Evolutionary conservation across 352 stramenopile genomes (phyloP).

Genomic region (Phytophthora quininea): DNA sequence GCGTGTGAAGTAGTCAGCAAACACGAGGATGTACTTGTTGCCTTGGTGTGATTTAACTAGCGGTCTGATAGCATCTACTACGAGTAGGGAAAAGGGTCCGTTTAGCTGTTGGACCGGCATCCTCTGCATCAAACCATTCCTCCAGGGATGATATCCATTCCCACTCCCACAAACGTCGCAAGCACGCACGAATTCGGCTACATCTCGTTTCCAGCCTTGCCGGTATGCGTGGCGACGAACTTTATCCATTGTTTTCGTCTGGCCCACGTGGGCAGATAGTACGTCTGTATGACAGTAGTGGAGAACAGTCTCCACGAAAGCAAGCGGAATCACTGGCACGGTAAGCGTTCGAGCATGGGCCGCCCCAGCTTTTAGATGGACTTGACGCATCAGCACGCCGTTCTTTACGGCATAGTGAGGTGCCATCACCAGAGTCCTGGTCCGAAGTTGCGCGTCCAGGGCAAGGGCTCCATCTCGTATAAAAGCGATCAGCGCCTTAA

Average conservation of each 20-base stretch:
- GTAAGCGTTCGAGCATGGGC: neutral
- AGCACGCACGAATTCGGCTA: neutral
- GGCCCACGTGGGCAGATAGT: neutral
- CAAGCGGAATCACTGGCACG: neutral
- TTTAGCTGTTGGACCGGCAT: neutral
- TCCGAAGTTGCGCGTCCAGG: neutral
- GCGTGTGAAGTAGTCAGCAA: neutral
- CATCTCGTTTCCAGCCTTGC: neutral
- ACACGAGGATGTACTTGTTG: neutral
- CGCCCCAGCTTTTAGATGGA: neutral
- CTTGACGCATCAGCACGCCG: neutral
- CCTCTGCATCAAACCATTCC: neutral
- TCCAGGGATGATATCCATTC: neutral
- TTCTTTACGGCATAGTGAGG: slow-evolving; percentile 1
- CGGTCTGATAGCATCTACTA: neutral
- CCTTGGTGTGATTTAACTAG: neutral
- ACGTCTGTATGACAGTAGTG: neutral
- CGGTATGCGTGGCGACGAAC: neutral
- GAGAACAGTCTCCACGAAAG: neutral
- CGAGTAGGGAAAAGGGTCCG: neutral
- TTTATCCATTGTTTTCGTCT: neutral
- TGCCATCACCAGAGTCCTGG: neutral
- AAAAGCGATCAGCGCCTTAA: neutral
- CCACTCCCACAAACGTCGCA: neutral
- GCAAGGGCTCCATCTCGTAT: neutral